Evolutionary conservation across 2,329 filamentous ascomycete species (phyloP), one percentile per base, ranked within the genome.

Genomic region (Endoconidiophora polonica): DNA sequence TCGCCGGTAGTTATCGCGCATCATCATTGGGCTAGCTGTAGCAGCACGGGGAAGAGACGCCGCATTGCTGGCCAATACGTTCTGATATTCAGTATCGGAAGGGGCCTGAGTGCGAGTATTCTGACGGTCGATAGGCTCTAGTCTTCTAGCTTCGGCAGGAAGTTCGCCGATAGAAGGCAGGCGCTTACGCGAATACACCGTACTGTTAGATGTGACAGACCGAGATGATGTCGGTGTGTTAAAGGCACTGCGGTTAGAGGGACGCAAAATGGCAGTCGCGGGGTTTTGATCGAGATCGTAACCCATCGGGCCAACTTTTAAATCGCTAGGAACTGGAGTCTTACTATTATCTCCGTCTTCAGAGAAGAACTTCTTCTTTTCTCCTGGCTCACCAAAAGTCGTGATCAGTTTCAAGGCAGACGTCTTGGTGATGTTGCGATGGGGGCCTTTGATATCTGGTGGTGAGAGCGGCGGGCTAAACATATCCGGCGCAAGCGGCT

Each of bases 321-420:
- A 26, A 4, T 7, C 1, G 5, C 33, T 41, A 1, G 48, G 29
- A 56, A 87, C 82, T 0, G 87, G 87, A 0, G 87, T 94, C 56
- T 69, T 69, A 6, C 74, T 74, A 36, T 71, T 74, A 46, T 79
- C 76, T 4, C 63, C 66, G 38, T 48, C 52, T 6, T 67, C 62
- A 0, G 69, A 66, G 57, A 80, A 77, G 65, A 85, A 79, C 63
- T 77, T 79, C 48, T 79, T 76, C 54, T 81, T 79, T 20, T 69
- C 68, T 3, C 66, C 66, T 43, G 70, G 69, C 44, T 79, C 76
- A 5, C 79, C 83, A 59, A 98, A 96, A 0, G 83, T 81, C 0
- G 91, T 96, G 58, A 96, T 93, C 2, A 96, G 74, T 62, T 93
- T 94, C 54, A 96, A 69, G 0, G 90, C 79, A 7, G 86, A 85